Percentiles rank a stretch among this genome's conserved stretches.
These are phyloP conservation scores for Neocatenulostroma microsporum DNA, from an alignment of 2,329 filamentous ascomycete species.

Conservation along the genomic window DNA sequence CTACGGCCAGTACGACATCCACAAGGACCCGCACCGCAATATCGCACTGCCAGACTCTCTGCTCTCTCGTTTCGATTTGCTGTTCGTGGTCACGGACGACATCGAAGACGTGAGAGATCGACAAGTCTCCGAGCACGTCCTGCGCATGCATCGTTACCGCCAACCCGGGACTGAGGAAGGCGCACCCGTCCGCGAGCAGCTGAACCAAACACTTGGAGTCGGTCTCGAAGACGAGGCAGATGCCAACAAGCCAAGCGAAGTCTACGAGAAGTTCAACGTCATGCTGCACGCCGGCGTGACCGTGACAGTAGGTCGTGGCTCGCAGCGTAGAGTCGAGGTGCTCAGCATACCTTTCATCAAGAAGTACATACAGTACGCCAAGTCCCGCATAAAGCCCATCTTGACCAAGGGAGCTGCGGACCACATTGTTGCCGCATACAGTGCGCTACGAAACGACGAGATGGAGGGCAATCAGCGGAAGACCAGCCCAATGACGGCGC, in stretches of 20 bases:
- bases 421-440: constrained; percentile 85
- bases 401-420: constrained; percentile 87
- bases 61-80: constrained; percentile 93
- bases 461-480: constrained; percentile 88
- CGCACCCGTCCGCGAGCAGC: constrained; percentile 83
- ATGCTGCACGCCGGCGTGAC: constrained; percentile 93
- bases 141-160: constrained; percentile 94
- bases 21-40: constrained; percentile 98
- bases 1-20: constrained; percentile 95
- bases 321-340: constrained; percentile 72
- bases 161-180: constrained; percentile 90
- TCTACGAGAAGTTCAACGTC: constrained; percentile 92
- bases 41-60: constrained; percentile 95
- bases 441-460: constrained; percentile 88
- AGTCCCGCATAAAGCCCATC: constrained; percentile 79
- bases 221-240: constrained; percentile 70
- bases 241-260: constrained; percentile 70
- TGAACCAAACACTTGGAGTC: constrained; percentile 75
- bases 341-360: constrained; percentile 97
- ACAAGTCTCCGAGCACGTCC: constrained; percentile 88
- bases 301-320: constrained; percentile 63
- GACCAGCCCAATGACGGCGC: constrained; percentile 90
- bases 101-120: constrained; percentile 91
- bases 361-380: constrained; percentile 98
- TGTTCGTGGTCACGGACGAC: constrained; percentile 96